Evolutionary conservation across 228 moss, liverwort and hornwort genomes (phyloP), one percentile per base, ranked within the genome.

Genomic region (Sphagnum fallax): DNA sequence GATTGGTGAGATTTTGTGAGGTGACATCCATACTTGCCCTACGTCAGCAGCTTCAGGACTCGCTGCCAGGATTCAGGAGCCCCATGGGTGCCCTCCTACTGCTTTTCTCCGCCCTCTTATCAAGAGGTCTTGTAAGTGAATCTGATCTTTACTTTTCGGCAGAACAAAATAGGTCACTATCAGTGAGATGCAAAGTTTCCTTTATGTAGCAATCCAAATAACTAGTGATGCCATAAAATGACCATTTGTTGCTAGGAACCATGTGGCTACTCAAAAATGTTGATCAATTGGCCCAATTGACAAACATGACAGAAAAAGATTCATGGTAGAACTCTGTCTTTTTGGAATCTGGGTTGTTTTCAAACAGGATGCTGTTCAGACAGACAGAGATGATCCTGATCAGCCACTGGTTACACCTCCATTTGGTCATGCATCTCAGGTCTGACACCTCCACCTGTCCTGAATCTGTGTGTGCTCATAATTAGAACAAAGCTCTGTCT

Each of bases 401-500:
- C 94, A 94, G 78, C 94, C 94, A 16, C 79, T 98, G 50, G 98
- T 98, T 70, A 93, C 98, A 50, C 83, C 89, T 67, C 98, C 98
- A 47, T 98, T 98, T 79, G 98, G 98, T 75, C 98, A 98, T 81
- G 98, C 98, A 71, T 92, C 98, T 68, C 98, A 98, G 98, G 98
- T 90, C 32, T 32, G 32, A 32, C 32, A 32, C 32, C 32, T 32
- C 32, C 32, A 32, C 32, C 32, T 32, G 32, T 32, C 32, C 32
- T 32, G 32, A 32, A 32, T 32, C 32, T 32, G 32, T 32, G 32
- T 1, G 2, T 32, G 32, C 32, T 32, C 32, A 32, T 32, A 32
- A 32, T 32, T 32, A 32, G 32, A 32, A 32, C 32, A 32, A 32
- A 32, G 32, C 32, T 2, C 32, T 32, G 32, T 32, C 32, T 32